These are phyloP conservation scores for Plasmodium billcollinsi DNA, from an alignment of 169 alveolate species.

Conservation along the genomic window DNA sequence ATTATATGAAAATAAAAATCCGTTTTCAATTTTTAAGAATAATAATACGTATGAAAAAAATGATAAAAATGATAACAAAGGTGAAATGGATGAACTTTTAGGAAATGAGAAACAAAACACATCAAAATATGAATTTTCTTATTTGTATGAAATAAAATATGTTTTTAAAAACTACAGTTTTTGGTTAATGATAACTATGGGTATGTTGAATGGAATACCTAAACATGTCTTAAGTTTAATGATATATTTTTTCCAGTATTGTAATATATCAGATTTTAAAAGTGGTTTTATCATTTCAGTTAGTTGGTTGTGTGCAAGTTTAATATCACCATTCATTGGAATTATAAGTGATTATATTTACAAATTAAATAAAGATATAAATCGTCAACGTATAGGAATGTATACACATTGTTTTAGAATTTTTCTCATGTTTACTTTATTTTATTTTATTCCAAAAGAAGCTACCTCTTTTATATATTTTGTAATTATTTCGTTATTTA, in stretches of 20 bases:
- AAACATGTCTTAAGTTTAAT: conserved; percentile 80
- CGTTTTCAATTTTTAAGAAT: conserved; percentile 29
- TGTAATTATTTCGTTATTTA: conserved; percentile 76
- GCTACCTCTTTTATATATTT: conserved; percentile 74
- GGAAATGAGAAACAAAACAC: conserved; percentile 23
- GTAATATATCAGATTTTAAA: conserved; percentile 80
- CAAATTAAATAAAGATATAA: conserved; percentile 74
- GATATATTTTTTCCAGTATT: conserved; percentile 82
- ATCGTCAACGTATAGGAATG: conserved; percentile 81
- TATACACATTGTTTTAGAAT: conserved; percentile 77
- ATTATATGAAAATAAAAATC: background rate
- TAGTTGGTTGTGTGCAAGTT: conserved; percentile 82
- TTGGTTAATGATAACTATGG: conserved; percentile 81
- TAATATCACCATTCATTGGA: conserved; percentile 82
- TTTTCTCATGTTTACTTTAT: conserved; percentile 74
- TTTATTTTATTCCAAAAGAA: conserved; percentile 80
- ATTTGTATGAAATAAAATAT: conserved; percentile 70
- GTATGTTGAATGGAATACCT: conserved; percentile 82
- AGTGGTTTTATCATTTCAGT: conserved; percentile 78
- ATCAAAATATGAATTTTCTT: conserved; percentile 55
- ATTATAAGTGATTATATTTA: conserved; percentile 79
- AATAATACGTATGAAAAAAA: conserved; percentile 1
- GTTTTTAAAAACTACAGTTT: conserved; percentile 80
- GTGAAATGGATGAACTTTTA: conserved; percentile 19
- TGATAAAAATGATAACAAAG: conserved; percentile 14